Percentiles rank a stretch among this genome's conserved stretches.
Evolutionary conservation across 352 stramenopile species (phyloP).

Genomic region (Phytophthora idaei): DNA sequence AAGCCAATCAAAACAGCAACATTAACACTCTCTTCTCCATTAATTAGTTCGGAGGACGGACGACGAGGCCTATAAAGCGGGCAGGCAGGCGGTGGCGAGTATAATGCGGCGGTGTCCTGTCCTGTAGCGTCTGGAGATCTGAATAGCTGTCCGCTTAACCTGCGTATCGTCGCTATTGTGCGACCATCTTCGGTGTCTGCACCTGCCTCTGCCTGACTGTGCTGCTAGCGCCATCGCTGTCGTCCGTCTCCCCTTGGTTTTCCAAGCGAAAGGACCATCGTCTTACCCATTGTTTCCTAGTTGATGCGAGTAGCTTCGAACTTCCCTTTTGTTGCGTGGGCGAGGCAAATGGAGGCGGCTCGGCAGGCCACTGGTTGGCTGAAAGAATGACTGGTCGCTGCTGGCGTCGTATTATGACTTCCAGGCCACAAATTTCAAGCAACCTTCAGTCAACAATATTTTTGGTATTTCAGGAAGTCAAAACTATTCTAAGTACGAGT

Average conservation of each 20-base stretch:
- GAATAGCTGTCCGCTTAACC: neutral
- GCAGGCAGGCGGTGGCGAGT: neutral
- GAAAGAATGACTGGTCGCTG: slow-evolving; percentile 37
- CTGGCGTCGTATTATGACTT: slow-evolving; percentile 19
- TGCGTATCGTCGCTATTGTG: neutral
- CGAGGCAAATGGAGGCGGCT: slow-evolving; percentile 34
- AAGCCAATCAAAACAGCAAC: slow-evolving; percentile 32
- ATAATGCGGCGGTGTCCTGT: neutral
- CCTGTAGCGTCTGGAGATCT: slow-evolving; percentile 1
- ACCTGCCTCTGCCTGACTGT: neutral
- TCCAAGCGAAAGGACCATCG: neutral
- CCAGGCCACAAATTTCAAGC: slow-evolving; percentile 4
- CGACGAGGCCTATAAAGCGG: neutral
- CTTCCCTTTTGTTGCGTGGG: slow-evolving; percentile 63
- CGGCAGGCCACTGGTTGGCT: slow-evolving; percentile 51
- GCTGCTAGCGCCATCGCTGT: neutral
- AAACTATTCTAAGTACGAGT: slow-evolving; percentile 1
- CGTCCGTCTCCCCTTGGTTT: neutral
- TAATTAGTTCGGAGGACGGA: neutral
- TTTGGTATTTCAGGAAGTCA: neutral
- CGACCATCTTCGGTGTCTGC: neutral
- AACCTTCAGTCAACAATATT: slow-evolving; percentile 34
- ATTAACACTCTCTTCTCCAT: slow-evolving; percentile 18
- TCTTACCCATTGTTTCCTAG: slow-evolving; percentile 75
- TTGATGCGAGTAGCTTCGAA: slow-evolving; percentile 69